Evolutionary conservation across 768 basidiomycete species (phyloP), one percentile per base, ranked within the genome.

Genomic region (Lactifluus subvellereus): DNA sequence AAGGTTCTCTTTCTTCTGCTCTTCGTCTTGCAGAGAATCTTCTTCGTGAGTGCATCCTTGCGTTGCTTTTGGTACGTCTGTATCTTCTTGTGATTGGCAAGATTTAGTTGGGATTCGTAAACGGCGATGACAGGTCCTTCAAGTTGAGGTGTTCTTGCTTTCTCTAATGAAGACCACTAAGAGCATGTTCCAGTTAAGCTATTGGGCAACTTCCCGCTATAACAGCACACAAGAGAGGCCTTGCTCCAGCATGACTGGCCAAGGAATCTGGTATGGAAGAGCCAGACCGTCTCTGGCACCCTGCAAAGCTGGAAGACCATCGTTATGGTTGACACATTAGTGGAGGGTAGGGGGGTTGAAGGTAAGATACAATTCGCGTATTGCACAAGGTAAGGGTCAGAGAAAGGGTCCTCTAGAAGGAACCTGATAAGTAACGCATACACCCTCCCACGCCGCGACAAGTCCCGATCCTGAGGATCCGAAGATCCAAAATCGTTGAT

Each of bases 51-150:
- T 83, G 78, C 38, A 77, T 72, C 3, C 27, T 27, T 27, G 27
- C 2, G 27, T 27, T 27, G 27, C 27, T 27, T 27, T 3, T 2
- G 27, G 62, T 86, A 85, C 53, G 82, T 85, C 69, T 84, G 85
- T 52, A 93, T 88, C 74, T 91, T 93, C 63, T 85, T 80, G 68
- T 96, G 94, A 72, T 96, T 94, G 0, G 91, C 89, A 33, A 88
- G 77, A 67, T 93, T 94, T 8, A 94, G 89, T 66, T 90, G 88
- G 0, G 89, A 76, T 73, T 97, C 94, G 69, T 96, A 97, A 13
- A 95, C 84, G 0, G 92, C 87, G 60, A 95, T 82, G 43, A 91
- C 80, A 0, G 94, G 91, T 63, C 27, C 27, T 27, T 22, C 22
- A 22, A 22, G 22, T 22, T 27, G 27, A 27, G 27, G 27, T 27